Evolutionary conservation across 441 rosid genomes (phyloP).

Genomic region (Manihot esculenta): DNA sequence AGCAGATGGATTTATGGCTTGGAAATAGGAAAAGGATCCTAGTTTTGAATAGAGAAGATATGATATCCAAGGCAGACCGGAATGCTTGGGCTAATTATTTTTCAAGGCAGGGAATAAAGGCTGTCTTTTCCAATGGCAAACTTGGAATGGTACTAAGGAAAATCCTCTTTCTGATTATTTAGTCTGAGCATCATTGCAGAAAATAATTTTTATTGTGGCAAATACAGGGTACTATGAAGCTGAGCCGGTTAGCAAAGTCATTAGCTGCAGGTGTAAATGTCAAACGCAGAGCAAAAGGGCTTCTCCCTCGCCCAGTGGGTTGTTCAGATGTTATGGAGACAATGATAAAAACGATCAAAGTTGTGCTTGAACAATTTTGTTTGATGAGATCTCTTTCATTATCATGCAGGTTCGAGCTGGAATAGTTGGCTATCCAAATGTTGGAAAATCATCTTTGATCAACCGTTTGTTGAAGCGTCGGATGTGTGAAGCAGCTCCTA

Average conservation of each 20-base stretch:
- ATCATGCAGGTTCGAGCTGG: constrained; percentile 85
- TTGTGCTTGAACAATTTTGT: background rate
- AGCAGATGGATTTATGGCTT: constrained; percentile 90
- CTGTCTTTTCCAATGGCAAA: constrained; percentile 74
- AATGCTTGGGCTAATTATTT: constrained; percentile 93
- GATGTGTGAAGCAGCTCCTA: constrained; percentile 88
- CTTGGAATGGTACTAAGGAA: constrained; percentile 61
- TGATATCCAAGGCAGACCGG: constrained; percentile 81
- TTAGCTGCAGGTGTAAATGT: constrained; percentile 75
- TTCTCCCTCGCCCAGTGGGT: constrained; percentile 82
- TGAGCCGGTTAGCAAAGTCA: constrained; percentile 65
- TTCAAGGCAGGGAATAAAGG: constrained; percentile 70
- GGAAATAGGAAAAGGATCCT: constrained; percentile 87
- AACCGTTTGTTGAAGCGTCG: constrained; percentile 86
- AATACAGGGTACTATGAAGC: constrained; percentile 79
- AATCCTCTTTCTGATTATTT: constrained; percentile 10
- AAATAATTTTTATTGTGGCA: constrained; percentile 21
- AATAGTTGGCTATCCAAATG: constrained; percentile 94
- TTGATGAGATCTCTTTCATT: constrained; percentile 8
- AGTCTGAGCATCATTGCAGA: background rate
- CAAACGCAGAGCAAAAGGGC: constrained; percentile 79
- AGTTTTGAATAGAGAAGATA: constrained; percentile 92
- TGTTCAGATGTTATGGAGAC: background rate
- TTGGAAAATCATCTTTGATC: constrained; percentile 89
- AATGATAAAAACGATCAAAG: background rate